Evolutionary conservation across 768 basidiomycete species (phyloP).

Genomic region (Podaxis pistillaris): DNA sequence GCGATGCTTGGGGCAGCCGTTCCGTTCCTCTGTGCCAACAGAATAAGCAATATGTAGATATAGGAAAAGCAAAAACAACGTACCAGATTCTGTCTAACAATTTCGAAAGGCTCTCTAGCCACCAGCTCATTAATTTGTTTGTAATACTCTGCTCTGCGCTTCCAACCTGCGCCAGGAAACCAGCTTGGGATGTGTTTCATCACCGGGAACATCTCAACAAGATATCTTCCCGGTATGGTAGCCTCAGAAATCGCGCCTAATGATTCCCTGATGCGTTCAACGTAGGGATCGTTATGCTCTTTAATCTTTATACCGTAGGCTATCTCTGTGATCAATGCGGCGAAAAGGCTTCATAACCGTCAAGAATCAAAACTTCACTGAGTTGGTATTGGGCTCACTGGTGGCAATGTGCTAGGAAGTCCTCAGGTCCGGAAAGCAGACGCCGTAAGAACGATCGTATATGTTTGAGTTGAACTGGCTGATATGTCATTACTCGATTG

Average conservation of each 20-base stretch:
- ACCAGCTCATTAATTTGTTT: background rate
- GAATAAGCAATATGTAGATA: background rate
- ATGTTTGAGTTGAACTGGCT: slow-evolving; percentile 31
- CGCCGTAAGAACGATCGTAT: slow-evolving; percentile 35
- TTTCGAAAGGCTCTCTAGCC: background rate
- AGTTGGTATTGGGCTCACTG: background rate
- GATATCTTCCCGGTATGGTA: background rate
- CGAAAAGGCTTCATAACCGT: slow-evolving; percentile 30
- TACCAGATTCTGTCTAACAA: background rate
- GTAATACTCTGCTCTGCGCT: background rate
- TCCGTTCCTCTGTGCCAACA: background rate
- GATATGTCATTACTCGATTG: background rate
- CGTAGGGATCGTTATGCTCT: slow-evolving; percentile 18
- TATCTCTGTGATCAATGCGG: slow-evolving; percentile 35
- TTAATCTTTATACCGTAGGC: slow-evolving; percentile 28
- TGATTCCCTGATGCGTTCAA: background rate
- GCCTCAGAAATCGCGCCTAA: slow-evolving; percentile 20
- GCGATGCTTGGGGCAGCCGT: slow-evolving; percentile 16
- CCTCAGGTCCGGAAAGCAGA: background rate
- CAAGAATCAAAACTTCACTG: background rate
- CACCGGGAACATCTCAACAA: background rate
- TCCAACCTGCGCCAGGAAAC: background rate
- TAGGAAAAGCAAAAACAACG: background rate
- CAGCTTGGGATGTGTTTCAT: background rate
- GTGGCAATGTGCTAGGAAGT: background rate